Conservation (phyloP, 352 stramenopile species). For the Thraustochytrium sp. region DNA sequence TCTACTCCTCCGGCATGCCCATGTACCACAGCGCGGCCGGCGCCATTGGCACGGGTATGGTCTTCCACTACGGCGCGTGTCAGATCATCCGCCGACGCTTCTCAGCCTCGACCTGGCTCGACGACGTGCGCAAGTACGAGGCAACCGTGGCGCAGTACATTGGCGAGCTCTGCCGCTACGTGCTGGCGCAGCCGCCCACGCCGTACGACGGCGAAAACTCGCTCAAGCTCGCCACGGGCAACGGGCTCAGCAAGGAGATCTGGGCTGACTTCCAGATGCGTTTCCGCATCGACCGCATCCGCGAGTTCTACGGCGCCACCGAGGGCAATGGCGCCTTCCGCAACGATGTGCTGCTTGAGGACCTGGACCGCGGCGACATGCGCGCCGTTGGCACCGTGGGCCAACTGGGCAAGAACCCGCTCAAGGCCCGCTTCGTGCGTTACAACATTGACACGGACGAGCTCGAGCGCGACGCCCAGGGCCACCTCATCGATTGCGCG, state of each 20-base stretch:
- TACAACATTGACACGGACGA: constrained; percentile 70
- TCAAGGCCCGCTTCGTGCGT: constrained; percentile 62
- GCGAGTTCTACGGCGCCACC: constrained; percentile 84
- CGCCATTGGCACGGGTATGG: constrained; percentile 68
- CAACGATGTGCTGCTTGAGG: constrained; percentile 61
- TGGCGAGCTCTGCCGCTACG: constrained; percentile 77
- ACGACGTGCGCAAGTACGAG: constrained; percentile 62
- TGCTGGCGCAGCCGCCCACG: constrained; percentile 57
- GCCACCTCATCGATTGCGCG: constrained; percentile 50
- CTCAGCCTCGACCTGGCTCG: constrained; percentile 67
- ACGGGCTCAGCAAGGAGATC: constrained; percentile 75
- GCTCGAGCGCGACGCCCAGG: constrained; percentile 57
- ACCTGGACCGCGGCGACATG: constrained; percentile 6
- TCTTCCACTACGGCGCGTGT: constrained; percentile 65
- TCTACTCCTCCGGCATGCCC: constrained; percentile 68
- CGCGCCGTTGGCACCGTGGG: constrained; percentile 58
- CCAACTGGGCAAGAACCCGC: constrained; percentile 61
- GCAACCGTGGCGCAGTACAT: constrained; percentile 80
- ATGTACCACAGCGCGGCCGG: constrained; percentile 73
- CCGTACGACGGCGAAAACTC: constrained; percentile 39
- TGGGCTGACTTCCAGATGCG: constrained; percentile 75
- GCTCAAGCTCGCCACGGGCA: constrained; percentile 71
- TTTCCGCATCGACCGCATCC: constrained; percentile 71
- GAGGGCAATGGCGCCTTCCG: constrained; percentile 72
- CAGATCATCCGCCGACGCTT: constrained; percentile 66